These are phyloP conservation scores for Septoria petroselini DNA, from an alignment of 2,329 filamentous ascomycete species.

Conservation along the genomic window DNA sequence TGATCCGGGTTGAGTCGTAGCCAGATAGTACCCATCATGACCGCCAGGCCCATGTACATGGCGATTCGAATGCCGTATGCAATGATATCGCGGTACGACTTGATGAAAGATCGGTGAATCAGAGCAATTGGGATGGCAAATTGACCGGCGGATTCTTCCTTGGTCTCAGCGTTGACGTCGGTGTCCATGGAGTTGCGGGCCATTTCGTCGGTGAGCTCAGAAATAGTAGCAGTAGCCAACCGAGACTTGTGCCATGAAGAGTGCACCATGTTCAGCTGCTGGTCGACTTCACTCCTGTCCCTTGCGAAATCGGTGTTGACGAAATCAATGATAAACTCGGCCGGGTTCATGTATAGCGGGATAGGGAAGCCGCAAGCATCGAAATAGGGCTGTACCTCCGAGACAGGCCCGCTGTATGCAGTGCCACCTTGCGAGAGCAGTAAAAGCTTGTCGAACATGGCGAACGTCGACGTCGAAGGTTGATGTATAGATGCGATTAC, in stretches of 20 bases:
- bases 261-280: conserved; percentile 55
- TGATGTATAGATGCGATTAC: conserved; percentile 83
- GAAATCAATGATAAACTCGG: conserved; percentile 74
- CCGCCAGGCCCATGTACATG: conserved; percentile 77
- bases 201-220: conserved; percentile 38
- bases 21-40: conserved; percentile 89
- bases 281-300: conserved; percentile 48
- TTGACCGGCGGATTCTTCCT: conserved; percentile 43
- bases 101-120: conserved; percentile 75
- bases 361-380: conserved; percentile 58
- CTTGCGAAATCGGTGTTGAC: conserved; percentile 72
- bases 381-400: conserved; percentile 62
- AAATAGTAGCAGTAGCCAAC: conserved; percentile 38
- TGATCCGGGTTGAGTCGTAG: conserved; percentile 67
- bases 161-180: conserved; percentile 32
- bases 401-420: conserved; percentile 68
- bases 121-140: conserved; percentile 60
- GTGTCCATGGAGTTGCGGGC: conserved; percentile 36
- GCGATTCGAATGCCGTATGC: conserved; percentile 77
- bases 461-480: conserved; percentile 74
- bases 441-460: conserved; percentile 75
- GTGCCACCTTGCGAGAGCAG: conserved; percentile 68
- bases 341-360: conserved; percentile 70
- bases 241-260: conserved; percentile 54
- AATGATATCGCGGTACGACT: conserved; percentile 78